phyloP scores from a whole-genome alignment of 768 basidiomycete species.

The Boletus speciosus region DNA sequence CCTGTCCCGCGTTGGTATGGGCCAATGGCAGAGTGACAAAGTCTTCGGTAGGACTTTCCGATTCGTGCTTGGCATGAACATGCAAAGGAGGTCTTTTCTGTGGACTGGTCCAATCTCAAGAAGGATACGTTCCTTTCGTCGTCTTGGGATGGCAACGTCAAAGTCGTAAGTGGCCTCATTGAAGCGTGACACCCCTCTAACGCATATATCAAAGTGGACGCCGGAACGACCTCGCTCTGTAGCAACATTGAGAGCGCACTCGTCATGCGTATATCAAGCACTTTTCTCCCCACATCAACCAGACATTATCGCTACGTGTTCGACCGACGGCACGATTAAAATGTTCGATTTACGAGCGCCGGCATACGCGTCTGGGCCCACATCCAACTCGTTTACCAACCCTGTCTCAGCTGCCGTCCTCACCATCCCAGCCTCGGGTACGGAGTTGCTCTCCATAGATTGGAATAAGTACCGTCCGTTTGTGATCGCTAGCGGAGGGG shows the following conservation, averaged over 20 bases:
- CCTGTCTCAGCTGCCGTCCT: conserved; percentile 69
- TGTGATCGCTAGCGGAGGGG: conserved; percentile 71
- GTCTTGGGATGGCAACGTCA: conserved; percentile 90
- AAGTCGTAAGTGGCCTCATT: conserved; percentile 58
- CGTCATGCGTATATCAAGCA: conserved; percentile 84
- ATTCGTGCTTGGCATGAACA: conserved; percentile 95
- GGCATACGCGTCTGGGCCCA: conserved; percentile 50
- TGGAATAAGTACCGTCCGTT: conserved; percentile 92
- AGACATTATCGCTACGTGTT: conserved; percentile 76
- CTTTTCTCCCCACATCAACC: conserved; percentile 92
- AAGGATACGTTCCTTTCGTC: conserved; percentile 85
- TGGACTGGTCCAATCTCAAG: conserved; percentile 94
- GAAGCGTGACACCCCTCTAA: not conserved
- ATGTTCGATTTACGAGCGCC: conserved; percentile 77
- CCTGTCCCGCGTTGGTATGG: not conserved
- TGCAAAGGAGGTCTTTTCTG: conserved; percentile 84
- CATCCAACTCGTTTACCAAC: conserved; percentile 55
- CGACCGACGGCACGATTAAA: conserved; percentile 80
- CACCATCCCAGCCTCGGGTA: conserved; percentile 73
- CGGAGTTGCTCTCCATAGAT: conserved; percentile 78
- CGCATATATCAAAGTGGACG: conserved; percentile 60
- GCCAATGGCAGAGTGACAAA: conserved; percentile 31
- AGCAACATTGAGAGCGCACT: conserved; percentile 78
- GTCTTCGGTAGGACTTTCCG: conserved; percentile 66
- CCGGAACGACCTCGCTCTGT: conserved; percentile 79